Evolutionary conservation across 2,329 filamentous ascomycete species (phyloP), one percentile per base, ranked within the genome.

Genomic region (Escovopsis sp.): DNA sequence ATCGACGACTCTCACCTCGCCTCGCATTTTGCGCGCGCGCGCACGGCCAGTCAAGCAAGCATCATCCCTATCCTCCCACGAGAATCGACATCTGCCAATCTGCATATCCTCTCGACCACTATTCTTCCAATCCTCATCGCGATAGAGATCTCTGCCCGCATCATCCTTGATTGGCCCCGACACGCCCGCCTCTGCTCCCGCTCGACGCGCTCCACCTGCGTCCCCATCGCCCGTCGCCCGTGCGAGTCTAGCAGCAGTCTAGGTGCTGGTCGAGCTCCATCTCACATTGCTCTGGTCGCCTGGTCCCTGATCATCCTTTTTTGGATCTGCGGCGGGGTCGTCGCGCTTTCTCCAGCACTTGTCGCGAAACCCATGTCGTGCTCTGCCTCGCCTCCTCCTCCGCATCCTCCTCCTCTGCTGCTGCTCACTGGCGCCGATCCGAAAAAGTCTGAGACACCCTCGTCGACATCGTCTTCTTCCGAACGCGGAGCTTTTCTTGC

Each of bases 341-440:
- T 44, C 43, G 43, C 43, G 43, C 40, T 41, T 41, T 41, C 25
- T 36, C 35, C 16, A 38, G 30, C 32, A 35, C 43, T 41, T 35
- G 37, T 41, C 46, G 36, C 44, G 41, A 42, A 20, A 20, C 20
- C 20, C 44, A 47, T 46, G 48, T 49, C 48, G 45, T 46, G 45
- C 37, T 29, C 39, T 39, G 41, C 36, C 31, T 37, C 27, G 37
- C 20, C 20, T 20, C 20, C 20, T 20, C 20, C 20, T 20, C 20
- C 20, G 20, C 20, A 20, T 20, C 20, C 20, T 20, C 20, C 20
- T 20, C 20, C 20, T 20, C 20, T 20, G 20, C 20, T 20, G 20
- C 20, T 20, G 20, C 37, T 41, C 37, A 32, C 42, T 16, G n/a
- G n/a, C n/a, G 24, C 29, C 33, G 41, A 39, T 30, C 30, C 35